Evolutionary conservation across 495 filamentous ascomycete genomes (phyloP).

Genomic region (Penicillium odoratum): DNA sequence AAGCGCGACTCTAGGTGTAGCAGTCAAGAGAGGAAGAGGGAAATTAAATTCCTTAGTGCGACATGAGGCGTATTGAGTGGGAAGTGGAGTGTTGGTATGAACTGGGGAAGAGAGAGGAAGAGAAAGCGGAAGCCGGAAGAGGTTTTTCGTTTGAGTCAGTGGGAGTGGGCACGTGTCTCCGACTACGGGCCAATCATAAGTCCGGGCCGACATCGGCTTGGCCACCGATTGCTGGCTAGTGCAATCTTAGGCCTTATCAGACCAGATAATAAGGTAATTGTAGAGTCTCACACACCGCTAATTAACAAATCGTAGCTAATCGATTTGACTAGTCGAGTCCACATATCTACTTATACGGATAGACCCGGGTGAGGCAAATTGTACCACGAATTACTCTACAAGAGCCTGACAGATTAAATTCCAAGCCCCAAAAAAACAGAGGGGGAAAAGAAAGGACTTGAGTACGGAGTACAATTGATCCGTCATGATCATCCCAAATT

Average conservation of each 20-base stretch:
- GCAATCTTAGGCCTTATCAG: neutral
- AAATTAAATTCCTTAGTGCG: slow-evolving; percentile 26
- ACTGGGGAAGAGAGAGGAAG: slow-evolving; percentile 24
- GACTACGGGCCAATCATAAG: slow-evolving; percentile 36
- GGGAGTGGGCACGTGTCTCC: slow-evolving; percentile 35
- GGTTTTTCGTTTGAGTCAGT: slow-evolving; percentile 32
- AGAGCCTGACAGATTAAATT: neutral
- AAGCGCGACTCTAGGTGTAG: slow-evolving; percentile 61
- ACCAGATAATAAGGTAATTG: neutral
- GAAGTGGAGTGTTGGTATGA: slow-evolving; percentile 10
- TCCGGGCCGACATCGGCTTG: slow-evolving; percentile 16
- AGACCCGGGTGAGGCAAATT: too few relatives aligned
- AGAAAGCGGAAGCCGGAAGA: slow-evolving; percentile 16
- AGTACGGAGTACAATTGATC: neutral
- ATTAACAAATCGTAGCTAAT: slow-evolving; percentile 2
- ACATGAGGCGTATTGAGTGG: slow-evolving; percentile 22
- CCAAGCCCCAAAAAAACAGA: neutral
- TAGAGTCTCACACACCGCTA: slow-evolving; percentile 1
- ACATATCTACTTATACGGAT: too few relatives aligned
- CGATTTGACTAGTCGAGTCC: neutral
- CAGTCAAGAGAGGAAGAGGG: slow-evolving; percentile 35
- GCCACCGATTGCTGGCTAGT: neutral
- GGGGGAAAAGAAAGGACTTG: neutral
- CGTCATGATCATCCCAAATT: slow-evolving; percentile 18
- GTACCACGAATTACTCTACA: too few relatives aligned